Conservation (phyloP, 1,284 basidiomycete species). For the Puccinia triticina region DNA sequence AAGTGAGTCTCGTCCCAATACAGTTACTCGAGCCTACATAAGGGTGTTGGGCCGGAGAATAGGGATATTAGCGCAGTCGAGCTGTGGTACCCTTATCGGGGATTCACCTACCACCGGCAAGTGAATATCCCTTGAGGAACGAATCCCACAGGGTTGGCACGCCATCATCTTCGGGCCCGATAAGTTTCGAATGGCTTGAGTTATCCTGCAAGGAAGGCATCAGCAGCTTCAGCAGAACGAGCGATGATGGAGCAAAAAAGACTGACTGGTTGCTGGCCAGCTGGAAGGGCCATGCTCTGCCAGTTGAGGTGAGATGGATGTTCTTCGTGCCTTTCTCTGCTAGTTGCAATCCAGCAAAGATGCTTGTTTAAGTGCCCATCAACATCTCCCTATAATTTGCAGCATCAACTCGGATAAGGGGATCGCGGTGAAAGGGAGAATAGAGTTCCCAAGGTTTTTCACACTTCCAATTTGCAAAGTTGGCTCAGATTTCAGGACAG, state of each 20-base stretch:
- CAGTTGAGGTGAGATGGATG: not conserved
- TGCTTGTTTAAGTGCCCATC: too few relatives aligned
- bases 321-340: too few relatives aligned
- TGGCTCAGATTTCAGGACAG: too few relatives aligned
- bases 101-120: constrained; percentile 34
- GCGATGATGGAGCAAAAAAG: not conserved
- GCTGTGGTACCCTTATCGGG: not conserved
- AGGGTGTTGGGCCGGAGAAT: not conserved
- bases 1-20: constrained; percentile 30
- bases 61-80: too few relatives aligned
- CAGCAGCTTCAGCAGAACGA: not conserved
- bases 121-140: constrained; percentile 40
- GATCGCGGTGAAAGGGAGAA: too few relatives aligned
- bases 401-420: too few relatives aligned
- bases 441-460: too few relatives aligned
- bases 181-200: not conserved
- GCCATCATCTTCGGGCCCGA: constrained; percentile 31
- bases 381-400: too few relatives aligned
- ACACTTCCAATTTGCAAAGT: too few relatives aligned
- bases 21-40: constrained; percentile 20
- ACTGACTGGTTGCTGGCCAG: not conserved
- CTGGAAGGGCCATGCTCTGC: not conserved
- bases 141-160: constrained; percentile 42
- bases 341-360: too few relatives aligned
- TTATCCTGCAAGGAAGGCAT: not conserved